Base-by-base conservation (phyloP, 2,329 filamentous ascomycete genomes). In the Cladophialophora immunda region DNA sequence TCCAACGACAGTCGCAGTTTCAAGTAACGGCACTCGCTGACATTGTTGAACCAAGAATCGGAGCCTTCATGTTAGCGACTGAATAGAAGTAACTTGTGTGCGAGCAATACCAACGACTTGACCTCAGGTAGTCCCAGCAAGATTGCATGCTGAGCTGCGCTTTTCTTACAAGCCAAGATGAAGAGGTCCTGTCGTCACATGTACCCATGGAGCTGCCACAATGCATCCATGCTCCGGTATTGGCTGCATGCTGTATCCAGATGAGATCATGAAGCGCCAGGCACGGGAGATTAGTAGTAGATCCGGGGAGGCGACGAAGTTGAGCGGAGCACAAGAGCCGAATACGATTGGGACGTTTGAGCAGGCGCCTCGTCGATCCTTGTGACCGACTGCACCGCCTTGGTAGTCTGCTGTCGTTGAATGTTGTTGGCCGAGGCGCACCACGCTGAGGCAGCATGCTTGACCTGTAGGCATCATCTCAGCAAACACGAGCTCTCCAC, bases 401-500 rank as follows among this genome's bases (percentile, higher is more conserved):
- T 1, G 19, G 19, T 50, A 11, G 45, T 25, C 38, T 25, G 17
- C 7, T 25, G 19, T 22, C 15, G 22, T 25, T 50, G 45, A 5
- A 50, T 13, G 19, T 22, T n/a, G 22, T 25, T 50, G 45, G 9
- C 25, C 9, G 45, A 50, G 45, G 45, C 45, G 19, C 45, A 50
- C 19, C 9, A 25, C 3, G 45, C 45, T 25, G 45, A 50, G 45
- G 45, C 19, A 50, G 45, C 45, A 50, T n/a, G 45, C 13, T n/a
- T n/a, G n/a, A n/a, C n/a, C n/a, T n/a, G n/a, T n/a, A n/a, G 45
- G 45, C 19, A 50, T 50, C 25, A 50, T 50, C 45, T 50, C 19
- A 50, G 45, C 45, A 50, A 50, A 50, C 45, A 50, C 45, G 45
- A 50, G 45, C 45, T 50, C n/a, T 25, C 45, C 45, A 50, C 45